Evolutionary conservation across 2,329 filamentous ascomycete species (phyloP).

Genomic region (Chaetomium strumarium): DNA sequence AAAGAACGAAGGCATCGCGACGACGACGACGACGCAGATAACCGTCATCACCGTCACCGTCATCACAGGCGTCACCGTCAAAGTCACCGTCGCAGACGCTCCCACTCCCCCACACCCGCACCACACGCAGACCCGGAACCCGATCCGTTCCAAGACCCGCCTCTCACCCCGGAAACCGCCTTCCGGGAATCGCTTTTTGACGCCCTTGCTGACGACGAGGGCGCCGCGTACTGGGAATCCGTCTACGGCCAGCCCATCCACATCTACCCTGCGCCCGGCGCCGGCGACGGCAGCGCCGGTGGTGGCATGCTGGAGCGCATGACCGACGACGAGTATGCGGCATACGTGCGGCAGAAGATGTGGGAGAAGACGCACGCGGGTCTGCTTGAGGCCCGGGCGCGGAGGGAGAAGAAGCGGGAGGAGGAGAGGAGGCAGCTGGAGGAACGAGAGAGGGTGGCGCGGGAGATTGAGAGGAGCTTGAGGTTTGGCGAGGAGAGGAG

Average conservation of each 20-base stretch:
- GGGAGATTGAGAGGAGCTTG: conserved; percentile 64
- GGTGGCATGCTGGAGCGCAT: conserved; percentile 67
- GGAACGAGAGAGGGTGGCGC: conserved; percentile 44
- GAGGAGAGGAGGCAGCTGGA: conserved; percentile 32
- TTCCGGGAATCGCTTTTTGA: conserved; percentile 96
- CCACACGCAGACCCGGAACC: conserved; percentile 4
- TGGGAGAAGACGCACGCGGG: conserved; percentile 92
- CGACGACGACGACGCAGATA: conserved; percentile 18
- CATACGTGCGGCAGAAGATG: conserved; percentile 81
- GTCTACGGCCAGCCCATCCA: conserved; percentile 97
- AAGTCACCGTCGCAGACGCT: conserved; percentile 34
- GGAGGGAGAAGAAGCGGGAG: conserved; percentile 49
- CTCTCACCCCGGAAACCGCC: conserved; percentile 62
- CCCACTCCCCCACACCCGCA: conserved; percentile 39
- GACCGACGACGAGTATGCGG: conserved; percentile 87
- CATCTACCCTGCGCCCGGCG: conserved; percentile 50
- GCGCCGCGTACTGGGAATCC: conserved; percentile 87
- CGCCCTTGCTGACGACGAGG: conserved; percentile 93
- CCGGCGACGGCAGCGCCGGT: not conserved
- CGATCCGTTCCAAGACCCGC: conserved; percentile 40
- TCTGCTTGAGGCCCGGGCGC: conserved; percentile 67
- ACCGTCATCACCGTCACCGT: conserved; percentile 20
- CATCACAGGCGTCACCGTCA: conserved; percentile 21
- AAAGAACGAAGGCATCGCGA: not conserved
- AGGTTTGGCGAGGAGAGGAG: conserved; percentile 59